phyloP scores from a whole-genome alignment of 2,329 filamentous ascomycete species.

The Monilinia polystroma region DNA sequence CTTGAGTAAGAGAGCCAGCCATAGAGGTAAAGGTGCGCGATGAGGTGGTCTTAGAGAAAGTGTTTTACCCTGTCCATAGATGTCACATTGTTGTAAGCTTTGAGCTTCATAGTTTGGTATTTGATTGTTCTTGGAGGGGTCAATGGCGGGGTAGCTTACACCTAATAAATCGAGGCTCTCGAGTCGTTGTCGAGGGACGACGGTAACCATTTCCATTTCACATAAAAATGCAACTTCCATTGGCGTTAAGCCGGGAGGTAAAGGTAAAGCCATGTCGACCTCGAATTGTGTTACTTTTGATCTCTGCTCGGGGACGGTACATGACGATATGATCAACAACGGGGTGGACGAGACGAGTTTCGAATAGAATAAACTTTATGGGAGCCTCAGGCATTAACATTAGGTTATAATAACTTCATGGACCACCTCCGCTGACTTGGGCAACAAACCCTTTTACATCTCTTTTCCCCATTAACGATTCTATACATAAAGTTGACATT shows the following conservation, averaged over 20 bases:
- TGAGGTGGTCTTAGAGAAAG: conserved; percentile 77
- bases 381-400: neutral
- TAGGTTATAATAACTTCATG: no score
- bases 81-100: conserved; percentile 8
- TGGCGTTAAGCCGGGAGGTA: conserved; percentile 63
- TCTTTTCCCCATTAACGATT: no score
- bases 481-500: no score
- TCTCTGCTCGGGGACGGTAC: neutral
- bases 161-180: conserved; percentile 81
- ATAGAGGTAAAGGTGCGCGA: conserved; percentile 77
- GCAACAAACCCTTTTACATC: no score
- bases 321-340: neutral
- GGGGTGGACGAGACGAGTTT: neutral
- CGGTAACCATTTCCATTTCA: conserved; percentile 94
- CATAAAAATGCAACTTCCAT: conserved; percentile 90
- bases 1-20: conserved; percentile 93
- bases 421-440: no score
- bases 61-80: conserved; percentile 65
- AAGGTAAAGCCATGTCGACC: conserved; percentile 41
- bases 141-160: conserved; percentile 54
- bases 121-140: conserved; percentile 26
- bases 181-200: conserved; percentile 86
- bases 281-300: conserved; percentile 12
- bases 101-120: conserved; percentile 40
- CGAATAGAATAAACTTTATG: neutral